These are phyloP conservation scores for Sclerotinia spermophila DNA, from an alignment of 2,329 filamentous ascomycete genomes.

Conservation along the genomic window DNA sequence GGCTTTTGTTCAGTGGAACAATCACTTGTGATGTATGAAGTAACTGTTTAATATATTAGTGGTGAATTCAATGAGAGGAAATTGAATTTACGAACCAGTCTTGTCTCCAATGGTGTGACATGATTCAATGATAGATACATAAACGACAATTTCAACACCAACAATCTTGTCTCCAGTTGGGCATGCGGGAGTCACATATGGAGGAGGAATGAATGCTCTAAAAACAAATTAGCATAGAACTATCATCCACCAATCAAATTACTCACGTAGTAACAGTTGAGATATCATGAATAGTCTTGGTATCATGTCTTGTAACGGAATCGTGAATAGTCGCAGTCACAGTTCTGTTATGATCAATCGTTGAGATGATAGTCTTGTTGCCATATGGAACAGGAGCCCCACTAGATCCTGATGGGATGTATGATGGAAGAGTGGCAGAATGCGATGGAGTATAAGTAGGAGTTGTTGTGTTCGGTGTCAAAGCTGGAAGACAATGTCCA, in stretches of 20 bases:
- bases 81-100: slow-evolving; percentile 7
- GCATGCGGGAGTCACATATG: slow-evolving; percentile 24
- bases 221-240: background rate
- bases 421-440: slow-evolving; percentile 7
- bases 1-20: slow-evolving; percentile 21
- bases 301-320: slow-evolving; percentile 6
- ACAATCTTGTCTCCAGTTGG: slow-evolving; percentile 27
- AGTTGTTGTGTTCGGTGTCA: slow-evolving; percentile 15
- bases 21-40: slow-evolving; percentile 21
- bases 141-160: slow-evolving; percentile 37
- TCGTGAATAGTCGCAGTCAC: slow-evolving; percentile 10
- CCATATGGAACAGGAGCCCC: slow-evolving; percentile 14
- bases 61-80: no score
- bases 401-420: slow-evolving; percentile 11
- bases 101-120: slow-evolving; percentile 26
- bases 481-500: slow-evolving; percentile 25
- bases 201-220: slow-evolving; percentile 23
- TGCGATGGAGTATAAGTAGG: slow-evolving; percentile 15
- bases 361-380: slow-evolving; percentile 21
- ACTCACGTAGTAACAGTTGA: slow-evolving; percentile 19
- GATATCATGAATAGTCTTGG: slow-evolving; percentile 15
- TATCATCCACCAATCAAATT: background rate
- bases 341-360: slow-evolving; percentile 15
- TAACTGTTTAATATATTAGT: slow-evolving; percentile 18
- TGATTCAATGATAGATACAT: slow-evolving; percentile 35